Evolutionary conservation across 2,329 filamentous ascomycete species (phyloP), one percentile per base, ranked within the genome.

Genomic region (Delphinella strobiligena): DNA sequence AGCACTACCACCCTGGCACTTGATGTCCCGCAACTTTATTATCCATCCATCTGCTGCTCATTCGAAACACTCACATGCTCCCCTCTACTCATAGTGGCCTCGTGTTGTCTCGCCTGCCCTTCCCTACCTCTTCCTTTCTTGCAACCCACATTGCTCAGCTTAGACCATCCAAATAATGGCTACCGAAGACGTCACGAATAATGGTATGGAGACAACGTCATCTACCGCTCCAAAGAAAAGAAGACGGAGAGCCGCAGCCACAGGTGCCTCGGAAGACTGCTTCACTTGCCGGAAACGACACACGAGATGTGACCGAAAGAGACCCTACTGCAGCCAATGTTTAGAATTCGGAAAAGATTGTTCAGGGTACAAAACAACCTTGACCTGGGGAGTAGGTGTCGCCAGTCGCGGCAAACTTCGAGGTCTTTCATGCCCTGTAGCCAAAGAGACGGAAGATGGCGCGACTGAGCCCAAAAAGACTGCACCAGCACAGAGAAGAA

Each of bases 301-400:
- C 52, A 71, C 81, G 47, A 83, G 85, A 61, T 98, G 89, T 67
- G 89, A 96, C 63, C 79, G 89, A 51, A 78, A 86, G 56, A 75
- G 89, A 53, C 89, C 89, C 7, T 96, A 95, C 64, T 96, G 91
- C 66, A 87, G 87, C 33, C 88, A 87, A 63, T 98, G 89, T 61
- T 74, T 96, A 47, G 85, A 94, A 51, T 73, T 86, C 48, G 88
- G 87, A 48, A 87, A 86, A 59, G 87, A 93, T 56, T 96, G 89
- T 66, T 87, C 85, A 19, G 89, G 89, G 44, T 96, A 96, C 70
- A 93, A 93, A 66, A 96, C 89, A 12, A 88, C 89, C 51, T 71
- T 96, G 62, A 96, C 89, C 34, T 96, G 89, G 89, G 87, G 87
- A 31, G 85, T 95, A 35, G 89, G 89, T 37, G 89, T 96, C 43